phyloP scores from a whole-genome alignment of 768 basidiomycete genomes.

The Hypholoma sublateritium region DNA sequence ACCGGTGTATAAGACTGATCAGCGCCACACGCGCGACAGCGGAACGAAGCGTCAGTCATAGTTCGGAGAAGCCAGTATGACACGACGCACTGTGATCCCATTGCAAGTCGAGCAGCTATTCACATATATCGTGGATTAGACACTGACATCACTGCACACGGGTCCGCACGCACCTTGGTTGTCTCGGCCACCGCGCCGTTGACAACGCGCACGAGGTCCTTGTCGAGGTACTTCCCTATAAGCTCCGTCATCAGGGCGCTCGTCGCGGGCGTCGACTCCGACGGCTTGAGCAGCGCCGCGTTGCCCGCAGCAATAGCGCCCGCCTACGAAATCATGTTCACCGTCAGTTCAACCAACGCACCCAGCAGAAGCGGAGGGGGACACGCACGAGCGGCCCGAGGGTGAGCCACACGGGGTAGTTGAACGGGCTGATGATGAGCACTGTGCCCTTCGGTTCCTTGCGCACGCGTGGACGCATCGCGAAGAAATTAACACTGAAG shows the following conservation, averaged over 20 bases:
- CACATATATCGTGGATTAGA: neutral
- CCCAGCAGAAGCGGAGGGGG: neutral
- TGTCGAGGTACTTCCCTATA: conserved; percentile 74
- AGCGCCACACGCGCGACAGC: neutral
- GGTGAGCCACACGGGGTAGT: conserved; percentile 66
- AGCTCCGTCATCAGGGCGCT: conserved; percentile 65
- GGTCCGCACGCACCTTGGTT: conserved; percentile 39
- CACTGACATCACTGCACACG: conserved; percentile 1
- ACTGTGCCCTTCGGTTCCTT: conserved; percentile 80
- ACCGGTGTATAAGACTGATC: conserved; percentile 65
- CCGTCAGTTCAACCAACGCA: neutral
- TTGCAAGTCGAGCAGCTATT: conserved; percentile 66
- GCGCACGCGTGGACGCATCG: conserved; percentile 62
- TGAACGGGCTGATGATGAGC: conserved; percentile 72
- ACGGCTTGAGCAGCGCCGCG: conserved; percentile 71
- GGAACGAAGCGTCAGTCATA: neutral
- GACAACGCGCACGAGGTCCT: conserved; percentile 60
- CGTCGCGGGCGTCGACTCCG: conserved; percentile 61
- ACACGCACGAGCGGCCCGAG: conserved; percentile 56
- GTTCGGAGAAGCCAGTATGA: neutral
- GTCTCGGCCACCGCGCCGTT: conserved; percentile 69
- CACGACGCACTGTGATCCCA: conserved; percentile 53
- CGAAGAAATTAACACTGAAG: conserved; percentile 54
- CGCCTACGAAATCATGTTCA: conserved; percentile 25
- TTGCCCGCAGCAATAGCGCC: conserved; percentile 83